Conservation (phyloP, 2,329 filamentous ascomycete species). For the Beauveria sp. region DNA sequence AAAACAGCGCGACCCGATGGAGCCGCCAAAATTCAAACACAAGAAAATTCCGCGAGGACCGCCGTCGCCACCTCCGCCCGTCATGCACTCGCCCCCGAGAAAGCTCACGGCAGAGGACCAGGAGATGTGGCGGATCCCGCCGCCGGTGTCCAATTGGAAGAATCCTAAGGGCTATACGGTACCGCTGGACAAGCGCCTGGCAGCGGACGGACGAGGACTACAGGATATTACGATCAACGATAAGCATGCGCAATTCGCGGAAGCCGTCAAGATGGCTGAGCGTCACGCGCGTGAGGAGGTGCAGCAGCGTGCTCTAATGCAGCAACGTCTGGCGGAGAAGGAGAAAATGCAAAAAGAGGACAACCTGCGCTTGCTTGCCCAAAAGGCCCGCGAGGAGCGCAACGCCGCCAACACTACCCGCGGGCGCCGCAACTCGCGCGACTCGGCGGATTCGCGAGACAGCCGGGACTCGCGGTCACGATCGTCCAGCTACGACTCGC, state of each 20-base stretch:
- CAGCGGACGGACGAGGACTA: slow-evolving; percentile 83
- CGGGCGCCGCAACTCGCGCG: slow-evolving; percentile 30
- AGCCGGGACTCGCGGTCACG: slow-evolving; percentile 33
- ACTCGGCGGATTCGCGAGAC: slow-evolving; percentile 30
- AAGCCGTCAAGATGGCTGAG: slow-evolving; percentile 90
- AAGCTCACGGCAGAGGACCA: slow-evolving; percentile 96
- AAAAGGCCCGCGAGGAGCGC: slow-evolving; percentile 83
- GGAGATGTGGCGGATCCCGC: slow-evolving; percentile 84
- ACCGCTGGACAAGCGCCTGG: slow-evolving; percentile 87
- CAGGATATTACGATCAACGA: slow-evolving; percentile 97
- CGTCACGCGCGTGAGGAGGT: slow-evolving; percentile 94
- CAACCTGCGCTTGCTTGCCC: slow-evolving; percentile 75
- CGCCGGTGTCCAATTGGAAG: slow-evolving; percentile 97
- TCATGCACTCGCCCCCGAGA: slow-evolving; percentile 89
- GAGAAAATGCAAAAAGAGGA: slow-evolving; percentile 94
- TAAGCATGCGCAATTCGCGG: slow-evolving; percentile 94
- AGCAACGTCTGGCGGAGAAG: slow-evolving; percentile 92
- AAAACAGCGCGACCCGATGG: slow-evolving; percentile 87
- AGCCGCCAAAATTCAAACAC: slow-evolving; percentile 97
- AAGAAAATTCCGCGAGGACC: slow-evolving; percentile 95
- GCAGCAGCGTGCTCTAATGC: slow-evolving; percentile 85
- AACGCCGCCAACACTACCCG: slow-evolving; percentile 42
- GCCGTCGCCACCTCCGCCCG: slow-evolving; percentile 83
- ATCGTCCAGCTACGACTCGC: slow-evolving; percentile 27
- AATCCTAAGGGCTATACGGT: slow-evolving; percentile 98